Evolutionary conservation across 352 stramenopile species (phyloP).

Genomic region (Aphanomyces stellatus): DNA sequence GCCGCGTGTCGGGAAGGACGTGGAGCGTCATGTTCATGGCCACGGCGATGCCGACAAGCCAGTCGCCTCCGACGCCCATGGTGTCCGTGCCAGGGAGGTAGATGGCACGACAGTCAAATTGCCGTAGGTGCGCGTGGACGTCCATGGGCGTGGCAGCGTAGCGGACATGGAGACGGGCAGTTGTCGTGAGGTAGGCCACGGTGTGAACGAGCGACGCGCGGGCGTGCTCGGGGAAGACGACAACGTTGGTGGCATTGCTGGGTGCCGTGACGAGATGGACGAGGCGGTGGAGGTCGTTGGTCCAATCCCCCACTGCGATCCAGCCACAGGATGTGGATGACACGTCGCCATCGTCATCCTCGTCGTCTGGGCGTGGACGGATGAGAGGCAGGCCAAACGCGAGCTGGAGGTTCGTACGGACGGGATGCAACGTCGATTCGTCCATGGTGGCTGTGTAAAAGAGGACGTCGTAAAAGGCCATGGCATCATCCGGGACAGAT

Average conservation of each 20-base stretch:
- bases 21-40: slow-evolving; percentile 11
- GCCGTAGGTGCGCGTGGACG: background rate
- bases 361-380: too few species aligned
- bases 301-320: slow-evolving; percentile 6
- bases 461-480: slow-evolving; percentile 6
- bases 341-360: too few species aligned
- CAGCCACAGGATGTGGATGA: background rate
- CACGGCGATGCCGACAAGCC: background rate
- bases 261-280: background rate
- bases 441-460: background rate
- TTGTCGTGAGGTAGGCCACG: background rate
- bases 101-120: slow-evolving; percentile 2
- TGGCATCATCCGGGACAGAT: background rate
- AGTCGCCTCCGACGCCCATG: slow-evolving; percentile 8
- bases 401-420: background rate
- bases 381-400: background rate
- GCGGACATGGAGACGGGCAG: background rate
- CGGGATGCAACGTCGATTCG: background rate
- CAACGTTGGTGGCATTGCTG: background rate
- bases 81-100: slow-evolving; percentile 1
- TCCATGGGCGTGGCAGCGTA: background rate
- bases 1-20: background rate
- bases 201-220: background rate
- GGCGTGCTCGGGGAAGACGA: background rate
- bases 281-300: background rate